Base-by-base conservation (phyloP, 768 basidiomycete genomes). In the Inosperma sp. region DNA sequence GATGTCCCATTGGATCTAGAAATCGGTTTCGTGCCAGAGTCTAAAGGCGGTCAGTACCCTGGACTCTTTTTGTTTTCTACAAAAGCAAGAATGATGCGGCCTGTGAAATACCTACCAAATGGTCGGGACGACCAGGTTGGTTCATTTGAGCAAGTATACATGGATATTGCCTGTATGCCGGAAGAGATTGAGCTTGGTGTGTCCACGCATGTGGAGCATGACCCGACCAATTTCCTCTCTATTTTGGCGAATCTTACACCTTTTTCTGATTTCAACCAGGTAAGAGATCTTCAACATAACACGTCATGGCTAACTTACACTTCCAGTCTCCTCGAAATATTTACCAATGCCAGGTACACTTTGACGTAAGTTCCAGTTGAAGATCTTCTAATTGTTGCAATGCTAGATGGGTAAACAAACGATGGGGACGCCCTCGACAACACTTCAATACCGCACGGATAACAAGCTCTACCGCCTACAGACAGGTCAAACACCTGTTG, bases 191-290 rank as follows among this genome's bases (percentile, higher is more conserved):
- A 84, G 48, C 66, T 71, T 49, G 82, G 77, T 13, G 74, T 88
- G 6, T 87, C 92, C 16, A 88, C 89, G 1, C 96, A 99, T 67
- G 86, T 96, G 34, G 96, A 99, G 70, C 86, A 92, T 61, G 78
- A 88, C 33, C 91, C 96, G 4, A 97, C 96, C 7, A 94, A 92
- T 66, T 93, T 99, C 68, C 71, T 99, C 48, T 95, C 92, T 2
- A 95, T 99, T 60, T 78, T 99, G 55, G 96, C 96, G 37, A 97
- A 98, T 66, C 75, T 99, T 57, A 99, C 95, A 0, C 96, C 96
- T 1, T 99, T 99, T 75, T 97, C 94, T 35, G 95, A 99, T 68
- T 99, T 98, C 72, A 99, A 99, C 68, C 96, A 98, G 74, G 88
- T 92, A 54, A 60, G 80, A 53, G 60, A 12, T 36, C 14, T 43